Conservation (phyloP, 2,329 filamentous ascomycete species). For the Periconia sp. region DNA sequence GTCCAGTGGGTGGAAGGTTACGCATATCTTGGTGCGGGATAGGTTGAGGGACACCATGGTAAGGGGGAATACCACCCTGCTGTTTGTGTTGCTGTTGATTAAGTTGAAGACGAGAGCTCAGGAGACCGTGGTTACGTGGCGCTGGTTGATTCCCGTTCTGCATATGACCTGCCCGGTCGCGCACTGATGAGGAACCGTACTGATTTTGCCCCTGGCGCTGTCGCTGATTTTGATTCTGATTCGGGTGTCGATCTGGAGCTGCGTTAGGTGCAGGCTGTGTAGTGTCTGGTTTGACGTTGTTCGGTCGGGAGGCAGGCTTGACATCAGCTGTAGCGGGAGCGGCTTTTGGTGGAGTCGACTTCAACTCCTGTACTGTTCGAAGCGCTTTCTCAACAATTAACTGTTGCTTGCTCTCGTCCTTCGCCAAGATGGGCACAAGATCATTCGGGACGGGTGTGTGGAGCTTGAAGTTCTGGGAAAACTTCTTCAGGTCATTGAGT, state of each 20-base stretch:
- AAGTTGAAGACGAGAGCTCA: slow-evolving; percentile 55
- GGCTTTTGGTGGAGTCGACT: slow-evolving; percentile 41
- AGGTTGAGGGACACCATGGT: slow-evolving; percentile 56
- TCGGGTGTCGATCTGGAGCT: slow-evolving; percentile 46
- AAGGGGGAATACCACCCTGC: slow-evolving; percentile 36
- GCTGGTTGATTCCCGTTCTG: slow-evolving; percentile 45
- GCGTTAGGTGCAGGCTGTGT: slow-evolving; percentile 31
- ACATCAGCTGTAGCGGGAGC: slow-evolving; percentile 44
- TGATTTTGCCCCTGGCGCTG: slow-evolving; percentile 41
- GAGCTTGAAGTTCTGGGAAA: slow-evolving; percentile 91
- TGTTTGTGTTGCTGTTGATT: slow-evolving; percentile 56
- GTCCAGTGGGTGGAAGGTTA: slow-evolving; percentile 73
- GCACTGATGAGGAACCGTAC: slow-evolving; percentile 49
- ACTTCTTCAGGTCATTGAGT: slow-evolving; percentile 91
- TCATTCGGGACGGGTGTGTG: slow-evolving; percentile 89
- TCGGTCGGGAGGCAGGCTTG: slow-evolving; percentile 35
- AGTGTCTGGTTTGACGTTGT: slow-evolving; percentile 39
- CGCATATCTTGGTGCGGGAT: slow-evolving; percentile 67
- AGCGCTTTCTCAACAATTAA: slow-evolving; percentile 89
- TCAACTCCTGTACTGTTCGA: slow-evolving; percentile 65
- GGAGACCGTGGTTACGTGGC: slow-evolving; percentile 46
- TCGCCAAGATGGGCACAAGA: slow-evolving; percentile 91
- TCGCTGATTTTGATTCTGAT: slow-evolving; percentile 48
- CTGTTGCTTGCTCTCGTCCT: slow-evolving; percentile 92
- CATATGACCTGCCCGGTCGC: slow-evolving; percentile 44